phyloP scores from a whole-genome alignment of 306 rosid species.

The Purshia tridentata region DNA sequence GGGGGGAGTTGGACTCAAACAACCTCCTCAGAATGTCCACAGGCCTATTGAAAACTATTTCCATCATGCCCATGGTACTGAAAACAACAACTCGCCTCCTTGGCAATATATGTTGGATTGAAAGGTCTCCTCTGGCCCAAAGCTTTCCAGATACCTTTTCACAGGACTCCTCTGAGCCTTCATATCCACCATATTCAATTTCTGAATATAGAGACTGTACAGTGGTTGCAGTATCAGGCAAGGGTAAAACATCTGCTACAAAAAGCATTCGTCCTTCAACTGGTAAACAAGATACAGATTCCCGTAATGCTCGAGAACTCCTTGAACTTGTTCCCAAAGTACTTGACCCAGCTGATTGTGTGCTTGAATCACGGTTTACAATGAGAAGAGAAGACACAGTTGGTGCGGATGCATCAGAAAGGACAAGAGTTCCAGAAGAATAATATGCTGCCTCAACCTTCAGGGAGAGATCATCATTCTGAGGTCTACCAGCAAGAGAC shows the following conservation, averaged over 20 bases:
- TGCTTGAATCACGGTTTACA: conserved; percentile 72
- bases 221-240: conserved; percentile 68
- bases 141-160: conserved; percentile 80
- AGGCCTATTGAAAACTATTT: conserved; percentile 89
- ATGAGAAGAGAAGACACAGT: conserved; percentile 81
- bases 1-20: conserved; percentile 77
- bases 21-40: conserved; percentile 84
- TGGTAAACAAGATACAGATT: conserved; percentile 79
- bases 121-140: conserved; percentile 96
- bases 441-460: conserved; percentile 89
- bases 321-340: conserved; percentile 56
- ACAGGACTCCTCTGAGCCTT: conserved; percentile 56
- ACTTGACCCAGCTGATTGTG: conserved; percentile 62
- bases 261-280: conserved; percentile 96
- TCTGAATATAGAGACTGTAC: conserved; percentile 86
- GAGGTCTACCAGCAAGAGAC: conserved; percentile 81
- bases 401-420: conserved; percentile 94
- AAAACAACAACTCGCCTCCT: conserved; percentile 86
- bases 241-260: conserved; percentile 89
- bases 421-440: conserved; percentile 89
- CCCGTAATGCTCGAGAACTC: conserved; percentile 86
- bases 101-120: conserved; percentile 92
- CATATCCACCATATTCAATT: conserved; percentile 79
- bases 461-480: conserved; percentile 80
- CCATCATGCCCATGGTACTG: conserved; percentile 99